Base-by-base conservation (phyloP, 768 basidiomycete species). In the Arthromyces matolae region DNA sequence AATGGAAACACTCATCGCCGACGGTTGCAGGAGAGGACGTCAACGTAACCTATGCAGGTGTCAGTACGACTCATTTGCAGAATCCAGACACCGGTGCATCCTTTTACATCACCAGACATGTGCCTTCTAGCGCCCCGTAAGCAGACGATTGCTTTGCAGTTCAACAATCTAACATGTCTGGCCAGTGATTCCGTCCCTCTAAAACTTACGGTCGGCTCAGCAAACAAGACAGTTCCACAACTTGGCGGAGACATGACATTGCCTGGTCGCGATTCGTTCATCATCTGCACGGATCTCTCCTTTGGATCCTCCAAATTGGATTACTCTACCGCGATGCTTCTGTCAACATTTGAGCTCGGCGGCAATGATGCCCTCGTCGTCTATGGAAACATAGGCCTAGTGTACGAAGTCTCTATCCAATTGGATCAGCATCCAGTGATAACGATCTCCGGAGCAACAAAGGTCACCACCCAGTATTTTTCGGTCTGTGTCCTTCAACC, bases 321-420 rank as follows among this genome's bases (percentile, higher is more conserved):
- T 7, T 55, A 55, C 35, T 55, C 54, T 8, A 52, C 54, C 29
- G 49, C 54, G 18, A 55, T 52, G 48, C 54, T 55, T 20, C 45
- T 55, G 23, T 45, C 51, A 2, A 50, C 54, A 7, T 35, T 55
- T 28, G 45, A 47, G 27, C 37, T 55, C 4, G 48, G 50, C 19
- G 51, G 45, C 9, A 44, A 42, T 7, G 54, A 55, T 34, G 51
- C 51, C 8, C 44, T 55, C 5, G 29, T 52, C 33, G 48, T 55
- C 8, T 55, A 55, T 22, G 54, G 54, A 9, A 55, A 42, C 8
- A 8, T n/a, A 22, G 51, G 48, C 8, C 25, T 55, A 18, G 44
- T 50, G n/a, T 55, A 55, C 18, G 51, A 55, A 22, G 39, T 52
- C 8, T 38, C 54, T 38, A 8, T 55, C 19, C 20, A 44, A 16